phyloP scores from a whole-genome alignment of 2,329 filamentous ascomycete species.

The Fusarium sp. region DNA sequence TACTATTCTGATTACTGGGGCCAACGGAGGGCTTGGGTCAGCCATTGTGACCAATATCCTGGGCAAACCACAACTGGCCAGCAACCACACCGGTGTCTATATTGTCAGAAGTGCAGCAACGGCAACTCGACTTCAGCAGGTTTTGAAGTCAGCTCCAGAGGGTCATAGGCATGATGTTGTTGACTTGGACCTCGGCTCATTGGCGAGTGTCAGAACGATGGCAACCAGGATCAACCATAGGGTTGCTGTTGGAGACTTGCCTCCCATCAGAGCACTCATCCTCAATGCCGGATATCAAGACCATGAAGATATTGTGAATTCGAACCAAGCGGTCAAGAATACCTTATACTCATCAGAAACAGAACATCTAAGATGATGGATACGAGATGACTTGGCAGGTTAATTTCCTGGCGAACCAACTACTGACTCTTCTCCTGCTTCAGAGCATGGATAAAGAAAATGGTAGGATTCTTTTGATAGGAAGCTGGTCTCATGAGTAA shows the following conservation, averaged over 20 bases:
- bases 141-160: conserved; percentile 31
- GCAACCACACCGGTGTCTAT: conserved; percentile 49
- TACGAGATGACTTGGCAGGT: conserved; percentile 48
- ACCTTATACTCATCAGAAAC: neutral
- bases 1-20: conserved; percentile 50
- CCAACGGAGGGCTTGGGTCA: conserved; percentile 52
- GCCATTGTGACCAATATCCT: conserved; percentile 46
- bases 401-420: conserved; percentile 46
- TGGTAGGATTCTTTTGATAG: conserved; percentile 44
- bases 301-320: conserved; percentile 37
- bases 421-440: conserved; percentile 44
- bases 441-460: conserved; percentile 46
- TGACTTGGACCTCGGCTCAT: conserved; percentile 45
- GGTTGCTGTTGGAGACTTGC: conserved; percentile 46
- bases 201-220: conserved; percentile 41
- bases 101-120: conserved; percentile 47
- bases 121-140: conserved; percentile 42
- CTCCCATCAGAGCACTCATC: conserved; percentile 52
- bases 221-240: conserved; percentile 44
- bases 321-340: neutral
- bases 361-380: conserved; percentile 45
- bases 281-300: conserved; percentile 49
- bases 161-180: conserved; percentile 47
- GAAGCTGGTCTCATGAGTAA: conserved; percentile 50
- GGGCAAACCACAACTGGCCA: conserved; percentile 42